Base-by-base conservation (phyloP, 495 filamentous ascomycete species). In the Podospora didyma region DNA sequence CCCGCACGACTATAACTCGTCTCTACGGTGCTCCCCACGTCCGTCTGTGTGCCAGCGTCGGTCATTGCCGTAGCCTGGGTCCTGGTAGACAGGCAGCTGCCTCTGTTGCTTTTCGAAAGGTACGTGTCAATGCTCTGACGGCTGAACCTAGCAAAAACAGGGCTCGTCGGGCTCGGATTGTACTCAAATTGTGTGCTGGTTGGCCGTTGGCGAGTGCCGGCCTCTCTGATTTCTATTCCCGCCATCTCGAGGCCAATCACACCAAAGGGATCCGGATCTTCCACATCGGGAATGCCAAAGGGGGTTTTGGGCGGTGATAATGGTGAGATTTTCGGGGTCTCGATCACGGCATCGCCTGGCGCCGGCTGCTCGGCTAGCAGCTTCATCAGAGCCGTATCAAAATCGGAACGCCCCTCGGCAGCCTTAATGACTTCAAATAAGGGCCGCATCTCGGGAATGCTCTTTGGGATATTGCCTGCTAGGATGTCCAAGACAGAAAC, bases 201-300 rank as follows among this genome's bases (percentile, higher is more conserved):
- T 17, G 91, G 88, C 37, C 89, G 77, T 20, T 76, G 69, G 44
- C 81, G 81, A 2, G 88, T 86, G 19, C 89, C 90, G 16, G 91
- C 91, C 75, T 96, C 92, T 45, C 88, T 80, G 61, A 96, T 92
- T 62, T 91, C 87, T 46, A 96, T 76, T 9, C 92, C 92, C 62
- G 88, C 86, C 61, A 88, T 85, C 70, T 94, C 88, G 39, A 96
- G 73, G 26, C 92, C 90, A 26, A 89, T 82, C 20, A 96, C 89
- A 19, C 92, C 92, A 65, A 87, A 96, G 14, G 92, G 92, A 68
- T 96, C 92, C 24, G 92, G 90, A 55, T 90, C 87, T 45, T 90
- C 87, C 2, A 74, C 68, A 44, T 86, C 85, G 2, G 91, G 92
- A 16, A 96, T 74, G 3, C 92, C 90, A 68, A 96, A 96, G 7